phyloP scores from a whole-genome alignment of 352 stramenopile species.

The Globisporangium heterothallicum region DNA sequence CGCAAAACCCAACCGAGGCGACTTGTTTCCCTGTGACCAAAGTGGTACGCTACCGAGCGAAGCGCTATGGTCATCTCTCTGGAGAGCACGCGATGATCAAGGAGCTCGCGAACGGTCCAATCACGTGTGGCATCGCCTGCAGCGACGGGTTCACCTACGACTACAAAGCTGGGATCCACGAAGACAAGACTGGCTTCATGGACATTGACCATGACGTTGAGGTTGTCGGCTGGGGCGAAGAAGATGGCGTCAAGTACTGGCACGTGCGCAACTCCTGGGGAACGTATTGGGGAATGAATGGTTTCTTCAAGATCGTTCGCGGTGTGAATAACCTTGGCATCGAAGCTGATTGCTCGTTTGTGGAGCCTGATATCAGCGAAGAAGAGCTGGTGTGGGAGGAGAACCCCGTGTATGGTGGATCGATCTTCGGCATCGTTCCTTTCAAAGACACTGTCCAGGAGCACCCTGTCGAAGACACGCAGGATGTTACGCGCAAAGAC shows the following conservation, averaged over 20 bases:
- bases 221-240: slow-evolving; percentile 90
- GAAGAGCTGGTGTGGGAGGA: slow-evolving; percentile 82
- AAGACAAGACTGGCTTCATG: slow-evolving; percentile 86
- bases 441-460: slow-evolving; percentile 68
- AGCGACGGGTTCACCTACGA: slow-evolving; percentile 76
- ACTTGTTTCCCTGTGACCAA: slow-evolving; percentile 73
- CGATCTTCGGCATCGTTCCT: slow-evolving; percentile 71
- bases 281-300: slow-evolving; percentile 94
- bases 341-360: slow-evolving; percentile 86
- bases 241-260: slow-evolving; percentile 93
- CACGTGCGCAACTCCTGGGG: slow-evolving; percentile 95
- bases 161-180: slow-evolving; percentile 92
- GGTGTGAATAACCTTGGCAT: slow-evolving; percentile 92
- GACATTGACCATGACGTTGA: slow-evolving; percentile 84
- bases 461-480: slow-evolving; percentile 88
- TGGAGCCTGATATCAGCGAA: slow-evolving; percentile 79
- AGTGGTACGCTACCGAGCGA: slow-evolving; percentile 77
- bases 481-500: slow-evolving; percentile 61
- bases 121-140: slow-evolving; percentile 91
- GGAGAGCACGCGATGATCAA: slow-evolving; percentile 85
- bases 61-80: slow-evolving; percentile 53
- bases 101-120: slow-evolving; percentile 77
- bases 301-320: slow-evolving; percentile 93
- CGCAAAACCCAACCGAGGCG: slow-evolving; percentile 30
- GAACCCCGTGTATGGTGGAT: slow-evolving; percentile 65